Evolutionary conservation across 495 filamentous ascomycete species (phyloP).

Genomic region (Apodospora peruviana): DNA sequence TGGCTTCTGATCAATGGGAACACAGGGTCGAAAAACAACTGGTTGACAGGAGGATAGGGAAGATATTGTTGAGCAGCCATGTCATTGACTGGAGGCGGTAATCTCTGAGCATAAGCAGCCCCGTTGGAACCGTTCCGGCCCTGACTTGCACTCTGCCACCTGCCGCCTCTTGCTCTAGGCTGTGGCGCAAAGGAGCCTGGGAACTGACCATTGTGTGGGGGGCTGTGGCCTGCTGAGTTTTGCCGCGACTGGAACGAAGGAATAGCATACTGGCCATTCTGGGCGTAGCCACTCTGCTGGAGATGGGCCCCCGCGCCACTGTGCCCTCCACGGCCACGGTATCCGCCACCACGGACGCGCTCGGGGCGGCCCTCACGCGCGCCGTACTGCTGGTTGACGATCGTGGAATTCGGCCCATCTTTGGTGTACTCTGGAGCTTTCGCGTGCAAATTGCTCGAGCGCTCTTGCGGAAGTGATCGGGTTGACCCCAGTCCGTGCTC

Average conservation of each 20-base stretch:
- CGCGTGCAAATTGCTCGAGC: slow-evolving; percentile 10
- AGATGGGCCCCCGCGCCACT: slow-evolving; percentile 11
- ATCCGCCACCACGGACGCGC: slow-evolving; percentile 34
- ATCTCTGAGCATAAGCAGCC: slow-evolving; percentile 13
- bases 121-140: slow-evolving; percentile 14
- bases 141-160: slow-evolving; percentile 14
- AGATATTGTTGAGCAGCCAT: slow-evolving; percentile 13
- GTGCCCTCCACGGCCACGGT: slow-evolving; percentile 32
- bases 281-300: slow-evolving; percentile 6
- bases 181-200: slow-evolving; percentile 13
- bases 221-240: slow-evolving; percentile 13
- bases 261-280: slow-evolving; percentile 21
- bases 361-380: slow-evolving; percentile 31
- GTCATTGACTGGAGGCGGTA: slow-evolving; percentile 10
- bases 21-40: slow-evolving; percentile 12
- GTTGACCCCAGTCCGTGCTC: slow-evolving; percentile 10
- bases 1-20: slow-evolving; percentile 46
- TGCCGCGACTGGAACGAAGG: slow-evolving; percentile 22
- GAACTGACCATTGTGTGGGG: slow-evolving; percentile 18
- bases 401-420: slow-evolving; percentile 14
- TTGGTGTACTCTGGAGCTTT: slow-evolving; percentile 15
- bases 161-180: slow-evolving; percentile 20
- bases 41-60: slow-evolving; percentile 9
- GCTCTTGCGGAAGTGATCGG: slow-evolving; percentile 12
- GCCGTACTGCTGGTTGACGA: slow-evolving; percentile 22